Percentiles rank a stretch among this genome's conserved stretches.
Evolutionary conservation across 169 alveolate species (phyloP).

Genomic region (Plasmodium coatneyi): DNA sequence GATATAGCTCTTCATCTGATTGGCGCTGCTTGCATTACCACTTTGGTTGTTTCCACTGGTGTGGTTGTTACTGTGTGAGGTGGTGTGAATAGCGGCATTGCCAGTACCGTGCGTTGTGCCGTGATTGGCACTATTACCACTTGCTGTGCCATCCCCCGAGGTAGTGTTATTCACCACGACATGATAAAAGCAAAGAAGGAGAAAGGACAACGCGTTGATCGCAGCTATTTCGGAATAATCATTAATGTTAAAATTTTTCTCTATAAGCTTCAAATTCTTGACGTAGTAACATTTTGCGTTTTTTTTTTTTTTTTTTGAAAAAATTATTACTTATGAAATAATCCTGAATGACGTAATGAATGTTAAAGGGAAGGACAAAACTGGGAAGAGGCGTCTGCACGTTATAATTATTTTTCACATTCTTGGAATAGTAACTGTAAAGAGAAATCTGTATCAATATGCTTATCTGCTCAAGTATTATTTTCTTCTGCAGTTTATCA

Average conservation of each 20-base stretch:
- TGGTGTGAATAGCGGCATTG: not conserved
- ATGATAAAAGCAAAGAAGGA: conserved; percentile 43
- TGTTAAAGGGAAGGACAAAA: conserved; percentile 47
- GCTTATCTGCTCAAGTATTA: conserved; percentile 49
- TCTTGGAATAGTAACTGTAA: conserved; percentile 56
- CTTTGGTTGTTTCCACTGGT: not conserved
- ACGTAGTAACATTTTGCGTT: not conserved
- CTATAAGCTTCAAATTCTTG: conserved; percentile 30
- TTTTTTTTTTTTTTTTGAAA: conserved; percentile 5
- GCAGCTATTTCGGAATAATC: conserved; percentile 74
- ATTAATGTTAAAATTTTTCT: conserved; percentile 50
- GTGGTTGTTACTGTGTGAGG: not conserved
- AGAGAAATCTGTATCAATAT: conserved; percentile 59
- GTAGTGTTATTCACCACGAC: not conserved
- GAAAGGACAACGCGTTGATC: conserved; percentile 43
- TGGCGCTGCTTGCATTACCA: not conserved
- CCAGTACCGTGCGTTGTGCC: not conserved
- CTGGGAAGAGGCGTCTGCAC: conserved; percentile 47
- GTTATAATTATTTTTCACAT: conserved; percentile 64
- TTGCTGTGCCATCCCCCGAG: not conserved
- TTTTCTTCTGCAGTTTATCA: conserved; percentile 64
- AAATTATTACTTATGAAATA: conserved; percentile 15
- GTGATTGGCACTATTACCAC: not conserved
- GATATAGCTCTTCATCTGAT: conserved; percentile 20
- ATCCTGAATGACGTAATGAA: conserved; percentile 36